Percentiles rank a stretch among this genome's conserved stretches.
These are phyloP conservation scores for Trametes versicolor DNA, from an alignment of 1,284 basidiomycete species.

Conservation along the genomic window DNA sequence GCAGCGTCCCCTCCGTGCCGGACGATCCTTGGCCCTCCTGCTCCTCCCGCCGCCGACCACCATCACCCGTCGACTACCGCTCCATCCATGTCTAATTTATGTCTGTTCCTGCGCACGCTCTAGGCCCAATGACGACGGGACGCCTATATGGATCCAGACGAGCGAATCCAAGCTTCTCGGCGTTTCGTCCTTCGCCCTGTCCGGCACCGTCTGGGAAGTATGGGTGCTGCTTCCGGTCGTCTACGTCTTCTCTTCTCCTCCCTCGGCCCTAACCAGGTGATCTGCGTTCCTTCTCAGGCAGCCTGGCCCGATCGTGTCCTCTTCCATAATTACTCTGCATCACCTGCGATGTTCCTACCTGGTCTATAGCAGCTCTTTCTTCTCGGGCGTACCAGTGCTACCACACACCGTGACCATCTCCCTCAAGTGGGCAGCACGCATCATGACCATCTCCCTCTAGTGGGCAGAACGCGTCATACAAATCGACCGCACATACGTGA, in stretches of 20 bases:
- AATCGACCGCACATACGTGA: no score
- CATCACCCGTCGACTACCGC: background rate
- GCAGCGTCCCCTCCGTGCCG: background rate
- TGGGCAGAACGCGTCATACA: no score
- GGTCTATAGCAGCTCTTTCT: background rate
- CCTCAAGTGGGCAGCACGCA: no score
- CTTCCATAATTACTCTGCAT: background rate
- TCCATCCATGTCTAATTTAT: background rate
- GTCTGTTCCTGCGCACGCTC: background rate
- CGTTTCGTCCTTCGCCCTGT: background rate
- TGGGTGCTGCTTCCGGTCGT: conserved; percentile 4
- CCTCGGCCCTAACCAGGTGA: conserved; percentile 7
- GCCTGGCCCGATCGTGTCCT: conserved; percentile 6
- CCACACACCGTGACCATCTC: no score
- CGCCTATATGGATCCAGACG: background rate
- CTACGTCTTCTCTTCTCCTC: conserved; percentile 14
- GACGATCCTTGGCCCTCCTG: conserved; percentile 18
- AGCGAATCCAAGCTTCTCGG: background rate
- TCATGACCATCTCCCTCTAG: no score
- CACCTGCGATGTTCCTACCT: background rate
- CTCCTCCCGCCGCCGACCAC: conserved; percentile 11
- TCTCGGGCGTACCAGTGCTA: background rate
- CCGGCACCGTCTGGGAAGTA: conserved; percentile 7
- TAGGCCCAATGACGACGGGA: background rate
- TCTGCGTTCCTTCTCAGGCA: conserved; percentile 16